Evolutionary conservation across 768 basidiomycete species (phyloP).

Genomic region (Lepiota brunneoincarnata): DNA sequence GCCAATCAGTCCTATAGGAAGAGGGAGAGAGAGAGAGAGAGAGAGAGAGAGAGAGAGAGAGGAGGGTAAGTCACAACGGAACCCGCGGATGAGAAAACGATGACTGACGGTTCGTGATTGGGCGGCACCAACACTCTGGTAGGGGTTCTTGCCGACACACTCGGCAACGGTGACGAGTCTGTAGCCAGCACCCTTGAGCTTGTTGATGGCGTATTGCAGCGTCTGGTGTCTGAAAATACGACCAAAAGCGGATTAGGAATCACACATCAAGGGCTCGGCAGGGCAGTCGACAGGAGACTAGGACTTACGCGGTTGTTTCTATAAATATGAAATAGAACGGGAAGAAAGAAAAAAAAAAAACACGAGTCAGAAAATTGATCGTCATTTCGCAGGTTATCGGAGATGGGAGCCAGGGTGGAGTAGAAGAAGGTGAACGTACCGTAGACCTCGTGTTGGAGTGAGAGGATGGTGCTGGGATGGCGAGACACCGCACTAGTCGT

Average conservation of each 20-base stretch:
- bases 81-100: neutral
- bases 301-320: constrained; percentile 22
- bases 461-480: constrained; percentile 28
- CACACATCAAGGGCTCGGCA: neutral
- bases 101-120: constrained; percentile 21
- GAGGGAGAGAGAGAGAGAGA: neutral
- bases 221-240: constrained; percentile 22
- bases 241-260: neutral
- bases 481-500: constrained; percentile 1
- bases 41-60: neutral
- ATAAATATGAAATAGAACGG: constrained; percentile 1
- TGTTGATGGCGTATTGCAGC: constrained; percentile 30
- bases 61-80: neutral
- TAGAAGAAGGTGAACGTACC: constrained; percentile 14
- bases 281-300: neutral
- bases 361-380: neutral
- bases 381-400: too few relatives aligned
- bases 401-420: neutral
- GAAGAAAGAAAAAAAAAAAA: neutral
- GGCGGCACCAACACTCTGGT: constrained; percentile 25
- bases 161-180: constrained; percentile 35
- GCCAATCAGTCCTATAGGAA: constrained; percentile 21
- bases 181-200: constrained; percentile 33
- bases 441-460: constrained; percentile 34
- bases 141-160: constrained; percentile 30